Base-by-base conservation (phyloP, 192 early-diverging fungal species). In the Spizellomyces sp. region DNA sequence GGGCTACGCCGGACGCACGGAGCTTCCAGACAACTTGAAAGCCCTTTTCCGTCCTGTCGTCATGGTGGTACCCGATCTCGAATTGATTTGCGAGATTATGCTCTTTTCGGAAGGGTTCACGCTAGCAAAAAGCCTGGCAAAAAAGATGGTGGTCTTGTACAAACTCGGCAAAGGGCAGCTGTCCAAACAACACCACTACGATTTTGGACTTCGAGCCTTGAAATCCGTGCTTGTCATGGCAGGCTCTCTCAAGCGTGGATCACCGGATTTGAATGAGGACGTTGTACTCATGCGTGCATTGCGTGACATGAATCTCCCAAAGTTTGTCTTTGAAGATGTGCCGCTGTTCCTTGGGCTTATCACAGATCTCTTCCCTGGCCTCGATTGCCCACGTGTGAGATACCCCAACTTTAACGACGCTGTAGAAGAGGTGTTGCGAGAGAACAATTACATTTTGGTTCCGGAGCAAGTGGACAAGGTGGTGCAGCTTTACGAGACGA, bases 41-140 rank as follows among this genome's bases (percentile, higher is more conserved):
- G 86, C 86, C 9, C 76, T 88, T n/a, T 88, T 88, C 75, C 73
- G 86, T 8, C 86, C 86, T 6, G 81, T 88, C 9, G 86, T 85
- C 17, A 88, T 88, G 86, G 83, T 77, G 10, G 81, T 88, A 22
- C 86, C 86, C 2, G 85, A 86, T 75, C 69, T 86, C 45, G 85
- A 86, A 74, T 67, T 86, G 6, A 87, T 87, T 74, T 87, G 86
- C 70, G 86, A 87, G 73, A 87, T 84, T 65, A 87, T 87, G 81
- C 82, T 92, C 44, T 89, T 90, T 69, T 88, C 88, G 0, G 88
- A 92, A 75, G 87, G 89, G 50, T 87, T 92, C 67, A 89, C 88
- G 3, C 72, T 89, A 19, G 90, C 90, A 1, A 92, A 92, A 77
- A 79, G 80, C 0, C 74, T 92, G 3, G 89, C 90, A 45, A 92